Percentiles rank a stretch among this genome's conserved stretches.
phyloP scores from a whole-genome alignment of 257 asterid species.

The Ajuga chamaepitys region DNA sequence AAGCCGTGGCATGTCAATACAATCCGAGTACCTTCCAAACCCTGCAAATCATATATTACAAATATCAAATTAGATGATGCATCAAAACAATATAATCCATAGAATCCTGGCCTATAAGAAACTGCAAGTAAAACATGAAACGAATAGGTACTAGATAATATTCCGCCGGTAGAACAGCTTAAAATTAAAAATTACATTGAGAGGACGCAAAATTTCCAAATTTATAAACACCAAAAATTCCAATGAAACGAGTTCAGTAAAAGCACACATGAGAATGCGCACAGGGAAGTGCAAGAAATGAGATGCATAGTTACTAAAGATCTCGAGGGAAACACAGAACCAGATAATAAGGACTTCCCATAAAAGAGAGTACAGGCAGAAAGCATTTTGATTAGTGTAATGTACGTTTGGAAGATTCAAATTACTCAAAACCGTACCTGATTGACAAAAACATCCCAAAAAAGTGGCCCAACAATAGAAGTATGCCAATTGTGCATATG shows the following conservation, averaged over 20 bases:
- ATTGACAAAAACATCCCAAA: slow-evolving; percentile 79
- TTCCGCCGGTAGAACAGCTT: neutral
- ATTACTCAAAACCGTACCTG: slow-evolving; percentile 41
- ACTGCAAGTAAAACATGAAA: neutral
- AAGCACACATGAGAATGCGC: slow-evolving; percentile 1
- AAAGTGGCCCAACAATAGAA: slow-evolving; percentile 73
- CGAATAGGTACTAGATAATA: neutral
- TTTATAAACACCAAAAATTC: neutral
- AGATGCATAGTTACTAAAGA: neutral
- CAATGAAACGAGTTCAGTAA: neutral
- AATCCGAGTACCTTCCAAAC: slow-evolving; percentile 59
- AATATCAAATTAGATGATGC: neutral
- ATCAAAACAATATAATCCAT: neutral
- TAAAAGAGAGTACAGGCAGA: slow-evolving; percentile 1
- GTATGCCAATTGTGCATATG: slow-evolving; percentile 90
- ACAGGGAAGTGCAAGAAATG: neutral
- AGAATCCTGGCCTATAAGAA: slow-evolving; percentile 9
- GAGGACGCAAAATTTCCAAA: neutral
- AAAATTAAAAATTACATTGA: neutral
- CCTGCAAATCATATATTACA: slow-evolving; percentile 37
- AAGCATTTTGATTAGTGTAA: neutral
- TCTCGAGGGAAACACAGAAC: neutral
- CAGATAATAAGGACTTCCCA: neutral
- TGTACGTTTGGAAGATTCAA: neutral
- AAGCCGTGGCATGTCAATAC: slow-evolving; percentile 71